A percentile compares a stretch with the other conserved stretches of the same genome.
Conservation (phyloP, 345 rosid species). For the Pistacia vera region DNA sequence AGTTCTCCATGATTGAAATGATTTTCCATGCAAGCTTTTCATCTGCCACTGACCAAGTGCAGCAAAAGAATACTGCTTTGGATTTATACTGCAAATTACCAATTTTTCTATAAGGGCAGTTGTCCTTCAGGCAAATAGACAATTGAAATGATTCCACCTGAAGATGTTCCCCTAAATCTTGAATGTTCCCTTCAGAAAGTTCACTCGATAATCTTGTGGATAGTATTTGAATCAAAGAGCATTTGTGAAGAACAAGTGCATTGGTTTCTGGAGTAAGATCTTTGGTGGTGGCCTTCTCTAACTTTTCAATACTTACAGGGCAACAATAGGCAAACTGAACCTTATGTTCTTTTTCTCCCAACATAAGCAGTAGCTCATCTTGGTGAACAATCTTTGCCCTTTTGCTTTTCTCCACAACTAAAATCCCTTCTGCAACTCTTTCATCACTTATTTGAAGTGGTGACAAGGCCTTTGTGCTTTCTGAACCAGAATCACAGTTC, state of each 20-base stretch:
- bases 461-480: constrained; percentile 12
- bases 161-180: constrained; percentile 47
- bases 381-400: constrained; percentile 71
- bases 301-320: constrained; percentile 35
- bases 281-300: constrained; percentile 13
- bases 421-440: constrained; percentile 62
- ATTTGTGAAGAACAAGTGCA: constrained; percentile 15
- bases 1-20: constrained; percentile 44
- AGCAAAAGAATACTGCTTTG: constrained; percentile 56
- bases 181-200: constrained; percentile 41
- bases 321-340: constrained; percentile 64
- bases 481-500: constrained; percentile 25
- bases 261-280: constrained; percentile 14
- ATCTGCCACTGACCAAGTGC: constrained; percentile 71
- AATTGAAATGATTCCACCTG: constrained; percentile 57
- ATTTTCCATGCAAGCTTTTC: constrained; percentile 75
- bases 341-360: constrained; percentile 51
- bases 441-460: constrained; percentile 56
- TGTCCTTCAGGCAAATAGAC: constrained; percentile 49
- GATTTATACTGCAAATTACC: constrained; percentile 1
- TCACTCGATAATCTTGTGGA: constrained; percentile 35
- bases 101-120: constrained; percentile 52
- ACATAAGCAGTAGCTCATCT: constrained; percentile 55
- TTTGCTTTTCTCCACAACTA: constrained; percentile 55
- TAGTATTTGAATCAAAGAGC: constrained; percentile 39